Base-by-base conservation (phyloP, 2,329 filamentous ascomycete species). In the Cladophialophora exuberans region DNA sequence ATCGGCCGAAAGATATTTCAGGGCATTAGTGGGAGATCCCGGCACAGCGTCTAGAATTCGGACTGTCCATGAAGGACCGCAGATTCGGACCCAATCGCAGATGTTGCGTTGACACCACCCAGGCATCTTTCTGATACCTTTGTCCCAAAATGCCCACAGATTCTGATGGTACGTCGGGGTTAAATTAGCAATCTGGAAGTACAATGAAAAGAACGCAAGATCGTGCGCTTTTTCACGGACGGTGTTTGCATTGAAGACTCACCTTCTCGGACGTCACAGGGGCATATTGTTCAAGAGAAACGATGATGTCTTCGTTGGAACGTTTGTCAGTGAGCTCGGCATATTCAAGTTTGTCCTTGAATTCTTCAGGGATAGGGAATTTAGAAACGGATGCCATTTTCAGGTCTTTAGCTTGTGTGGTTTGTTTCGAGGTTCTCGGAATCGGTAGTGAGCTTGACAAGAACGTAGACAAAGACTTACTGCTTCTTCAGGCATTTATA, bases 121-220 rank as follows among this genome's bases (percentile, higher is more conserved):
- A 53, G 81, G 77, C 73, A 83, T 78, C 22, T 66, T 68, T 2
- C 60, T 38, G 61, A 75, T 79, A 23, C 81, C 81, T 3, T 68
- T 69, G 64, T 83, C 73, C 81, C 81, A 84, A 68, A 82, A 84
- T 64, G 82, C 80, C 74, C 80, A 84, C 22, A 83, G 69, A 43
- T 82, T 82, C 64, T n/a, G n/a, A n/a, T n/a, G n/a, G n/a, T n/a
- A n/a, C n/a, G n/a, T n/a, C n/a, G n/a, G n/a, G n/a, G n/a, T n/a
- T n/a, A n/a, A n/a, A n/a, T n/a, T n/a, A n/a, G n/a, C n/a, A n/a
- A n/a, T n/a, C n/a, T n/a, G n/a, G n/a, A n/a, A n/a, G n/a, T n/a
- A n/a, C n/a, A n/a, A n/a, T n/a, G n/a, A n/a, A n/a, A n/a, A n/a
- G n/a, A n/a, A n/a, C n/a, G n/a, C n/a, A n/a, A n/a, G n/a, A n/a